Percentiles rank a stretch among this genome's conserved stretches.
Conservation (phyloP, 371 early-diverging fungal species). For the Amoeboradix gromovi region DNA sequence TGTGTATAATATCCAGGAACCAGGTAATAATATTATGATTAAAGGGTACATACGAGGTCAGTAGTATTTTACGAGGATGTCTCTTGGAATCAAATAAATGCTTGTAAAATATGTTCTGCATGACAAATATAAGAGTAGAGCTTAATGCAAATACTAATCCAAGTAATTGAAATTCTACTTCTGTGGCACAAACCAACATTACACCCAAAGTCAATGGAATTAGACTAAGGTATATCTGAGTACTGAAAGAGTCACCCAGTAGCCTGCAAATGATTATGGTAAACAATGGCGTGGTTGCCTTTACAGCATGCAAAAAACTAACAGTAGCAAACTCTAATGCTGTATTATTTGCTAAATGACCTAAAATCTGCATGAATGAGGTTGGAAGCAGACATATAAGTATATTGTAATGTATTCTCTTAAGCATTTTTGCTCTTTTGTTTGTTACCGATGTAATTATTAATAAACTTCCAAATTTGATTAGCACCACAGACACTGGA, state of each 20-base stretch:
- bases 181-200: conserved; percentile 33
- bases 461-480: conserved; percentile 38
- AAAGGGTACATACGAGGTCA: background rate
- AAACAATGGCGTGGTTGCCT: conserved; percentile 52
- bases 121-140: conserved; percentile 43
- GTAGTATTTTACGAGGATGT: background rate
- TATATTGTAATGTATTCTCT: background rate
- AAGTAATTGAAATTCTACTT: conserved; percentile 19
- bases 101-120: conserved; percentile 53
- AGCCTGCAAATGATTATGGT: conserved; percentile 43
- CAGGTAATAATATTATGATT: background rate
- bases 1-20: background rate
- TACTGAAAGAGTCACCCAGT: conserved; percentile 25
- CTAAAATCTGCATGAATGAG: conserved; percentile 41
- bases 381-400: conserved; percentile 32
- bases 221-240: conserved; percentile 35
- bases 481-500: conserved; percentile 44
- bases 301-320: conserved; percentile 58
- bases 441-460: conserved; percentile 13
- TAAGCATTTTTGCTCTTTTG: conserved; percentile 19
- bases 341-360: conserved; percentile 43
- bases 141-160: conserved; percentile 38
- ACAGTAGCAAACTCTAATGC: conserved; percentile 46
- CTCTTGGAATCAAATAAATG: conserved; percentile 7
- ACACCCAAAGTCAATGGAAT: conserved; percentile 56